Conservation (phyloP, 108 stramenopile genomes). For the Cyclotella atomus region DNA sequence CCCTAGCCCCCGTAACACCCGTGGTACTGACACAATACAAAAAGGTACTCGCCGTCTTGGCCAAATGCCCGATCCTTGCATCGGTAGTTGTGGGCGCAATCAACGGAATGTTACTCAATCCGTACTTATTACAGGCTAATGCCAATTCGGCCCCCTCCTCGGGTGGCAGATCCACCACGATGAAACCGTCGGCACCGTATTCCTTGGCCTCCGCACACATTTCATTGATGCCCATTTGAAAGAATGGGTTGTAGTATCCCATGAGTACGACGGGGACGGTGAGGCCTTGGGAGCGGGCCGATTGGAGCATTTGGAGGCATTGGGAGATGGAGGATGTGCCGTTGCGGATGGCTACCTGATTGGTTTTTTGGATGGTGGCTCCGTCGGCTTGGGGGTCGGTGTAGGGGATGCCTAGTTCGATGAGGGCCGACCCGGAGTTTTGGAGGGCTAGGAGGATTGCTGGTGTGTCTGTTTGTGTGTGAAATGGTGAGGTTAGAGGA, state of each 20-base stretch:
- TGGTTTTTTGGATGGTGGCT: slow-evolving; percentile 94
- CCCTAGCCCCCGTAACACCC: slow-evolving; percentile 94
- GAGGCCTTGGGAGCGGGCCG: slow-evolving; percentile 89
- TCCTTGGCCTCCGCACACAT: slow-evolving; percentile 85
- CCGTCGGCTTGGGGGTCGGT: slow-evolving; percentile 99
- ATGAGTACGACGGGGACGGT: slow-evolving; percentile 98
- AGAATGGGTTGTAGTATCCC: slow-evolving; percentile 99
- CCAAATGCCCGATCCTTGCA: slow-evolving; percentile 86
- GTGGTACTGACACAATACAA: slow-evolving; percentile 98
- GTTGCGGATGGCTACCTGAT: slow-evolving; percentile 92
- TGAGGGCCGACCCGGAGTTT: slow-evolving; percentile 93
- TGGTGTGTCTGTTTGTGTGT: slow-evolving; percentile 75
- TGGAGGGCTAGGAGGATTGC: slow-evolving; percentile 95
- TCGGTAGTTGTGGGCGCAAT: slow-evolving; percentile 97
- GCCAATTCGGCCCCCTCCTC: slow-evolving; percentile 90
- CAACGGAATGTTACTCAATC: slow-evolving; percentile 94
- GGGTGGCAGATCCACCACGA: slow-evolving; percentile 98
- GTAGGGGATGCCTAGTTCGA: slow-evolving; percentile 98
- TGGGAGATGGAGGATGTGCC: slow-evolving; percentile 83
- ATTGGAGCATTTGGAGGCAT: slow-evolving; percentile 88
- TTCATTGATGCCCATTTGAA: slow-evolving; percentile 91
- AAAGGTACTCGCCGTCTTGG: slow-evolving; percentile 89
- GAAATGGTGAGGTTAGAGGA: background rate
- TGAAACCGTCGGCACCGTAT: slow-evolving; percentile 93
- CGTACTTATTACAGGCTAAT: slow-evolving; percentile 80